phyloP scores from a whole-genome alignment of 1,139 yeast species.

The Arxiozyma slooffiae region DNA sequence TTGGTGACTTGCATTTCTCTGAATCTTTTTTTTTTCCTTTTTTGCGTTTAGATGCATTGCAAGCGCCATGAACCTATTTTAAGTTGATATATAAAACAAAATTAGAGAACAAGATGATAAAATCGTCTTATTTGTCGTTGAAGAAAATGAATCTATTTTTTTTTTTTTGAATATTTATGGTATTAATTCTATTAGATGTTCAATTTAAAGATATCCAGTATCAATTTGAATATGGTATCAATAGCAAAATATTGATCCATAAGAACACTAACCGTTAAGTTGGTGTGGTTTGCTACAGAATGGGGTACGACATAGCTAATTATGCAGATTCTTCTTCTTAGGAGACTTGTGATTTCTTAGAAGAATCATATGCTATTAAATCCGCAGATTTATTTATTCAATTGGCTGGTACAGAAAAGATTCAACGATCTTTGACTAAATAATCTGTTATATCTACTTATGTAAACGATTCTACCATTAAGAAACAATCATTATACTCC shows the following conservation, averaged over 20 bases:
- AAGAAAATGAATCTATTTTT: constrained; percentile 76
- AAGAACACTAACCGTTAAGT: constrained; percentile 56
- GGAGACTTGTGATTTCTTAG: constrained; percentile 66
- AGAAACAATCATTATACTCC: constrained; percentile 41
- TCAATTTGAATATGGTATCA: constrained; percentile 31
- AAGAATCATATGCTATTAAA: constrained; percentile 70
- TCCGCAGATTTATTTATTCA: constrained; percentile 88
- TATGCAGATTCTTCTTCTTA: constrained; percentile 56
- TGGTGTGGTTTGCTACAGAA: constrained; percentile 79
- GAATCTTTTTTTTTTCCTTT: constrained; percentile 46
- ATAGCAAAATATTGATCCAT: constrained; percentile 39
- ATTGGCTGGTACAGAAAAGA: constrained; percentile 82
- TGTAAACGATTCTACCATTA: constrained; percentile 29
- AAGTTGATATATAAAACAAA: constrained; percentile 5
- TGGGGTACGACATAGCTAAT: constrained; percentile 80
- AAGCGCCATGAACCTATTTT: constrained; percentile 35
- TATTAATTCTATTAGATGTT: constrained; percentile 53
- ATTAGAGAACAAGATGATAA: constrained; percentile 8
- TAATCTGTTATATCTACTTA: constrained; percentile 40
- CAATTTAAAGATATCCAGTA: constrained; percentile 51
- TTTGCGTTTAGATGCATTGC: constrained; percentile 65
- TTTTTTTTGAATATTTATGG: constrained; percentile 48
- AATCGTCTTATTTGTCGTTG: constrained; percentile 71
- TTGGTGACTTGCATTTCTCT: constrained; percentile 50
- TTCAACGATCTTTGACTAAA: constrained; percentile 77